phyloP scores from a whole-genome alignment of 495 filamentous ascomycete species.

The Penicillium antarcticum region DNA sequence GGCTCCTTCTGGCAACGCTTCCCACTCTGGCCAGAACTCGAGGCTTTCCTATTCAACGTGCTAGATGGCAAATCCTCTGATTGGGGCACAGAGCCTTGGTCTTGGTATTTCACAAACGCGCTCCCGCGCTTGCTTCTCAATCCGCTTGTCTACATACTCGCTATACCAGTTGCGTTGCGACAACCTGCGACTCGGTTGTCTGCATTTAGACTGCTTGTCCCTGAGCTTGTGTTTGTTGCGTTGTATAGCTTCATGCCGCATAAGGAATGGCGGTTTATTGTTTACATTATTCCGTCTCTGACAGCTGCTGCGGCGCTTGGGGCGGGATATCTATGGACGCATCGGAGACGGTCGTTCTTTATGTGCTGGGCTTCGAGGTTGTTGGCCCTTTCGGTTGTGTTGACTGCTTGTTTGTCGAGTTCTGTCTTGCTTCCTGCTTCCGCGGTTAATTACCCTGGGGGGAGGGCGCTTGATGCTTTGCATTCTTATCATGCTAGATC shows the following conservation, averaged over 20 bases:
- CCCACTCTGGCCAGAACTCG: slow-evolving; percentile 86
- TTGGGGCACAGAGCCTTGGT: slow-evolving; percentile 84
- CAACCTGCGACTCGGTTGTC: slow-evolving; percentile 46
- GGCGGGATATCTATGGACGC: slow-evolving; percentile 70
- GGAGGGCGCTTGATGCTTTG: slow-evolving; percentile 60
- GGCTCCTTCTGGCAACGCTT: slow-evolving; percentile 84
- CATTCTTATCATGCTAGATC: slow-evolving; percentile 30
- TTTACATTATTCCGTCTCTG: slow-evolving; percentile 79
- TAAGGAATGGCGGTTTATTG: slow-evolving; percentile 95
- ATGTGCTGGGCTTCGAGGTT: slow-evolving; percentile 40
- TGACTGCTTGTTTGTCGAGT: slow-evolving; percentile 55
- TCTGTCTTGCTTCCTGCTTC: slow-evolving; percentile 65
- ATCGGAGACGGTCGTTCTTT: slow-evolving; percentile 54
- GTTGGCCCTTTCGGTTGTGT: slow-evolving; percentile 57
- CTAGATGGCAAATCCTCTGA: slow-evolving; percentile 63
- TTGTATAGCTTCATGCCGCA: slow-evolving; percentile 86
- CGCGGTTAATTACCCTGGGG: slow-evolving; percentile 86
- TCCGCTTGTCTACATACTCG: slow-evolving; percentile 58
- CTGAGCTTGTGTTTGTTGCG: slow-evolving; percentile 66
- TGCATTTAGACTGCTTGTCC: slow-evolving; percentile 56
- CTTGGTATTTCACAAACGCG: slow-evolving; percentile 80
- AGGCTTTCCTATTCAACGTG: slow-evolving; percentile 89
- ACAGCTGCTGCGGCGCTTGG: slow-evolving; percentile 75
- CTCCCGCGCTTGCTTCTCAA: slow-evolving; percentile 83
- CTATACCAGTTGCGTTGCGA: slow-evolving; percentile 62